Conservation (phyloP, 805 yeast genomes). For the Sungouiozyma intestinalis region DNA sequence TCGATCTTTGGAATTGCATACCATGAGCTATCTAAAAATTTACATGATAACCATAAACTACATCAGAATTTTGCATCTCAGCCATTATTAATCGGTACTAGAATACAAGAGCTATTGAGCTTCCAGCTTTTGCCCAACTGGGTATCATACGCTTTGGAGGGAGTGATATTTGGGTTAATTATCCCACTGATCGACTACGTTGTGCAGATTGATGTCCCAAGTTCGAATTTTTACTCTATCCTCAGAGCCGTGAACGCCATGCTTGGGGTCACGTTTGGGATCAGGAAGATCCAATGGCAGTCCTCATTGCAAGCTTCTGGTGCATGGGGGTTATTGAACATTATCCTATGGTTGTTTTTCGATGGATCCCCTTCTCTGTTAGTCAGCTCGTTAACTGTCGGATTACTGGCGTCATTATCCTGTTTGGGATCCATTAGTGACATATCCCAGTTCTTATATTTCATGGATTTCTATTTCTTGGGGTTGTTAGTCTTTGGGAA, state of each 20-base stretch:
- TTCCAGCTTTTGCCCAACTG: slow-evolving; percentile 17
- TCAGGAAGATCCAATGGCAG: slow-evolving; percentile 60
- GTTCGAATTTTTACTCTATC: slow-evolving; percentile 7
- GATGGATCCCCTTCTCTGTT: slow-evolving; percentile 54
- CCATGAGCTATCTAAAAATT: slow-evolving; percentile 42
- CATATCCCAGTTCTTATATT: slow-evolving; percentile 14
- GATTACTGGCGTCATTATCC: slow-evolving; percentile 16
- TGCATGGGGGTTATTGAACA: slow-evolving; percentile 52
- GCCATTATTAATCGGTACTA: slow-evolving; percentile 32
- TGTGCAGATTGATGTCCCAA: slow-evolving; percentile 8
- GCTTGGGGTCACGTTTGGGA: slow-evolving; percentile 61
- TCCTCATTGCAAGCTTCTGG: slow-evolving; percentile 54
- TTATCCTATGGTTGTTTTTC: slow-evolving; percentile 55
- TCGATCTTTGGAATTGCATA: slow-evolving; percentile 42
- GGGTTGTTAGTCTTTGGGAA: slow-evolving; percentile 61
- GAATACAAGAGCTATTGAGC: slow-evolving; percentile 15
- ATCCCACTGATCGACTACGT: slow-evolving; percentile 35
- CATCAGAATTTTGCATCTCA: slow-evolving; percentile 33
- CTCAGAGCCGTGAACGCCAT: slow-evolving; percentile 38
- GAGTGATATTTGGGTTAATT: slow-evolving; percentile 46
- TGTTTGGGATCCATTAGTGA: slow-evolving; percentile 18
- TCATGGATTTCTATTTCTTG: slow-evolving; percentile 48
- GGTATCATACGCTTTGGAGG: slow-evolving; percentile 37
- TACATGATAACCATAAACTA: slow-evolving; percentile 41
- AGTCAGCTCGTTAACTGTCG: slow-evolving; percentile 35